Conservation (phyloP, 306 rosid species). For the Vigna mungo region DNA sequence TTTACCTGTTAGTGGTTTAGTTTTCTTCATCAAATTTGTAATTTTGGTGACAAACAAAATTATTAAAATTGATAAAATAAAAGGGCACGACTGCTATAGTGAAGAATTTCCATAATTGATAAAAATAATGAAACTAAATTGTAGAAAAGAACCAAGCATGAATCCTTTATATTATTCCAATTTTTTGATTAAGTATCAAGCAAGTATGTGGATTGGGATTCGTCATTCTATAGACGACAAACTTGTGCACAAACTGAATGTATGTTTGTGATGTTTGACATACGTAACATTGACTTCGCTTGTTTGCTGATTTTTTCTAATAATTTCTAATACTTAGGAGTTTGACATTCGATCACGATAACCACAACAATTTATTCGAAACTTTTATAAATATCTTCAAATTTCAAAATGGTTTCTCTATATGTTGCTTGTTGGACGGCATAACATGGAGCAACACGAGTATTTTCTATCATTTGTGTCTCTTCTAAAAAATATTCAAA, state of each 20-base stretch:
- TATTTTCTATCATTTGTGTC: too few species aligned
- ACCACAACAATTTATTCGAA: not conserved
- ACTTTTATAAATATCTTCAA: not conserved
- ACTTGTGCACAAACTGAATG: not conserved
- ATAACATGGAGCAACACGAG: not conserved
- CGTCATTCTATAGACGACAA: not conserved
- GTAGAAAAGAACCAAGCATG: too few species aligned
- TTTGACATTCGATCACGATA: slow-evolving; percentile 33
- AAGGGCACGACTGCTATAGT: too few species aligned
- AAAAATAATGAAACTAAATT: too few species aligned
- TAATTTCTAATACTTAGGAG: not conserved
- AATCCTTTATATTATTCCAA: too few species aligned
- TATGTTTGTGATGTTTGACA: not conserved
- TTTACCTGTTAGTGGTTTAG: not conserved
- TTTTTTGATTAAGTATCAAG: not conserved
- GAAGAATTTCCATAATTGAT: too few species aligned
- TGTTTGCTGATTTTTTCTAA: not conserved
- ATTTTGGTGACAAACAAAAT: not conserved
- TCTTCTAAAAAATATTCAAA: not conserved
- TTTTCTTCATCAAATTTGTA: not conserved
- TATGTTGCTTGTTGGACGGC: not conserved
- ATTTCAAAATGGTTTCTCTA: not conserved
- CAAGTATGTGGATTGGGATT: not conserved
- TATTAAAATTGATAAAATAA: too few species aligned
- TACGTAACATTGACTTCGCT: not conserved